phyloP scores from a whole-genome alignment of 2,329 filamentous ascomycete species.

The Xylaria sp. region DNA sequence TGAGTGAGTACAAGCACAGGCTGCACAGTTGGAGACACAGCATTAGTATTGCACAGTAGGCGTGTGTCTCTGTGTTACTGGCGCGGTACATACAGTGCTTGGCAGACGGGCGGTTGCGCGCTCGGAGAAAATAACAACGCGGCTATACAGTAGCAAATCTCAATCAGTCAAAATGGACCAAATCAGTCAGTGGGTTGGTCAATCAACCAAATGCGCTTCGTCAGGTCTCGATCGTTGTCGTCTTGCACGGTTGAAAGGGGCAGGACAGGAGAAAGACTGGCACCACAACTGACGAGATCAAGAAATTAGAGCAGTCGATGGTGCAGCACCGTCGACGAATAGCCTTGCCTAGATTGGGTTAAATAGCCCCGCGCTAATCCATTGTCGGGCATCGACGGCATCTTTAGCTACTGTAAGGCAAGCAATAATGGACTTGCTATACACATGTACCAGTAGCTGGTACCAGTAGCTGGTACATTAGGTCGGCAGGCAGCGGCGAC shows the following conservation, averaged over 20 bases:
- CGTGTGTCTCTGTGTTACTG: too few species aligned
- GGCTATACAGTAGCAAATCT: neutral
- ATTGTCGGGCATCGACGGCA: neutral
- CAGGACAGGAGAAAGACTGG: neutral
- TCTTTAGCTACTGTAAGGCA: neutral
- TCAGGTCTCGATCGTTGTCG: slow-evolving; percentile 9
- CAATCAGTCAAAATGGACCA: neutral
- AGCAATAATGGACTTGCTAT: neutral
- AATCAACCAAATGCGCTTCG: neutral
- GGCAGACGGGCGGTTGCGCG: neutral
- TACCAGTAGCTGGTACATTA: too few species aligned
- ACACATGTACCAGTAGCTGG: too few species aligned
- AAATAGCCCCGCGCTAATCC: slow-evolving; percentile 14
- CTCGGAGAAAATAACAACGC: neutral
- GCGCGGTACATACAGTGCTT: too few species aligned
- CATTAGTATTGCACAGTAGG: too few species aligned
- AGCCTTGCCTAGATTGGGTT: slow-evolving; percentile 15
- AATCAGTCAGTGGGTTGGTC: too few species aligned
- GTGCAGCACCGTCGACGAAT: neutral
- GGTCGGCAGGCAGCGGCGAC: too few species aligned
- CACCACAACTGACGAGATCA: neutral
- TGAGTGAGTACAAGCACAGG: too few species aligned
- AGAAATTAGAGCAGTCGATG: slow-evolving; percentile 8
- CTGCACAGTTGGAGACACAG: too few species aligned
- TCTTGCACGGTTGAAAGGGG: slow-evolving; percentile 3